Percentiles rank a stretch among this genome's conserved stretches.
These are phyloP conservation scores for Fonsecaea pedrosoi DNA, from an alignment of 2,329 filamentous ascomycete species.

Conservation along the genomic window DNA sequence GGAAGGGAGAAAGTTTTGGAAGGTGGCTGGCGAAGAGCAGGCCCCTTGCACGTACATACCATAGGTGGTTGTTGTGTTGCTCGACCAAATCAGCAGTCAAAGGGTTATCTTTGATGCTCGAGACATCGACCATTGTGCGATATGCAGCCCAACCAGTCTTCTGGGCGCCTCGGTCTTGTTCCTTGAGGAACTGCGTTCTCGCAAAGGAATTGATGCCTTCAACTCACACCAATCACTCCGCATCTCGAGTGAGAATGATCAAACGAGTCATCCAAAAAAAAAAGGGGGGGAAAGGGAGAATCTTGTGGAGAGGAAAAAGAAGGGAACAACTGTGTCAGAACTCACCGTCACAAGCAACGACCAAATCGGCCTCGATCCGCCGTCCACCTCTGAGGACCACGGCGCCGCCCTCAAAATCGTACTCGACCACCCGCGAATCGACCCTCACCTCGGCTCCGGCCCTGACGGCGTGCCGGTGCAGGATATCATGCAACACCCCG, in stretches of 20 bases:
- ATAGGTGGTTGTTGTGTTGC: slow-evolving; percentile 1
- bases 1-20: too few relatives aligned
- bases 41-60: not conserved
- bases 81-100: not conserved
- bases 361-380: slow-evolving; percentile 2
- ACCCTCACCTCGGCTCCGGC: slow-evolving; percentile 4
- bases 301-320: not conserved
- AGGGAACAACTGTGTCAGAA: not conserved
- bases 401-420: slow-evolving; percentile 7
- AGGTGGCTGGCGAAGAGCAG: not conserved
- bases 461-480: slow-evolving; percentile 9
- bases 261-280: too few relatives aligned
- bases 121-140: slow-evolving; percentile 2
- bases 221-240: not conserved
- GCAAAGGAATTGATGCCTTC: slow-evolving; percentile 6
- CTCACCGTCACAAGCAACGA: slow-evolving; percentile 11
- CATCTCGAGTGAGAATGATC: not conserved
- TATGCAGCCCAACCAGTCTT: slow-evolving; percentile 7
- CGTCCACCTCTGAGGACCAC: not conserved
- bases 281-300: too few relatives aligned
- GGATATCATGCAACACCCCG: slow-evolving; percentile 8
- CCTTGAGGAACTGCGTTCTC: not conserved
- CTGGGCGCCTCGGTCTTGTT: slow-evolving; percentile 2
- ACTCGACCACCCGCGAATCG: slow-evolving; percentile 7
- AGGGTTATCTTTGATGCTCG: not conserved